Evolutionary conservation across 306 rosid genomes (phyloP), one percentile per base, ranked within the genome.

Genomic region (Vicia sativa): DNA sequence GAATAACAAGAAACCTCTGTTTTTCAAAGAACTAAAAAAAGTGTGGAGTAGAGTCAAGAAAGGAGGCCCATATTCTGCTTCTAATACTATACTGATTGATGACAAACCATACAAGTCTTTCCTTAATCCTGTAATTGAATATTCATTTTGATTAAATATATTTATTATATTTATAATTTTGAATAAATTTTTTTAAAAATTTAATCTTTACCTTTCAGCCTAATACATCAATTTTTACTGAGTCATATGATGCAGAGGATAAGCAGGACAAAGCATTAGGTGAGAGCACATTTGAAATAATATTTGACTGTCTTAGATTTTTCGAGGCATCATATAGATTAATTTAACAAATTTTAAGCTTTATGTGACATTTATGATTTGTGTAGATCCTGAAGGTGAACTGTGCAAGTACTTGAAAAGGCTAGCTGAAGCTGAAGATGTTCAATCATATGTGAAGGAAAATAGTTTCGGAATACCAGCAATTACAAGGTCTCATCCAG

Each of bases 401-500:
- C 13, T 49, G 0, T 49, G 56, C 11, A 3, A 16, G 28, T 49
- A 49, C 28, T 19, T 49, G 28, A 49, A 18, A 4, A 26, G 28
- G 1, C 6, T 49, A 18, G 26, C 56, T 49, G 56, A 49, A 8
- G 56, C 56, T 3, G 56, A 49, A 3, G 71, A 82, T 57, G 79
- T 78, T 31, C 76, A 41, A 7, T 11, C 62, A n/a, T 82, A 78
- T 11, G 81, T 82, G 44, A 71, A 78, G 77, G 54, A 62, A 3
- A 38, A 75, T 59, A 44, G 59, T 1, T 75, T 71, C 75, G 86
- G 86, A 0, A 11, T 14, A 15, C 63, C 74, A 4, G n/a, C 56
- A 19, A 50, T 82, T 11, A 60, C 71, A 0, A 37, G 74, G 3
- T 2, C 28, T 9, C 77, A 82, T 71, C 16, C 71, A 34, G 59